A percentile compares a stretch with the other conserved stretches of the same genome.
Evolutionary conservation across 306 rosid genomes (phyloP).

Genomic region (Lathyrus sativus): DNA sequence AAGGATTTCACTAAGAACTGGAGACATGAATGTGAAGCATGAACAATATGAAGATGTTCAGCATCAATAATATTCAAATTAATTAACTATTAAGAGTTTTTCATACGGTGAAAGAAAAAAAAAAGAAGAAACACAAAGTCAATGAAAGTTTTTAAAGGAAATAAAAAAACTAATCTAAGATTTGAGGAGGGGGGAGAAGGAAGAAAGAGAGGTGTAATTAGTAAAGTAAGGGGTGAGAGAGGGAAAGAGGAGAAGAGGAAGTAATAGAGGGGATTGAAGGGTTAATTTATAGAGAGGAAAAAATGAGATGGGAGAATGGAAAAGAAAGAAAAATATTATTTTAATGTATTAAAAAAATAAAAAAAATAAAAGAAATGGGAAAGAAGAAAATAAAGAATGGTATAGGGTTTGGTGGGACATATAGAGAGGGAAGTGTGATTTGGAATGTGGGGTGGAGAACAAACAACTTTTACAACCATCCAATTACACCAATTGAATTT

Average conservation of each 20-base stretch:
- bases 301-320: neutral
- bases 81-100: neutral
- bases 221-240: slow-evolving; percentile 1
- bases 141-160: neutral
- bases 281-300: slow-evolving; percentile 57
- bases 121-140: neutral
- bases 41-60: slow-evolving; percentile 32
- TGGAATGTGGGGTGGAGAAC: slow-evolving; percentile 39
- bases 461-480: slow-evolving; percentile 30
- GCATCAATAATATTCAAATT: slow-evolving; percentile 39
- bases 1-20: slow-evolving; percentile 92
- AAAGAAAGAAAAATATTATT: slow-evolving; percentile 1
- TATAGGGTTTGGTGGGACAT: slow-evolving; percentile 36
- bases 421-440: slow-evolving; percentile 4
- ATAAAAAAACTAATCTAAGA: neutral
- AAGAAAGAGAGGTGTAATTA: slow-evolving; percentile 28
- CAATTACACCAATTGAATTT: slow-evolving; percentile 42
- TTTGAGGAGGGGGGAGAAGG: slow-evolving; percentile 40
- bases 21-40: slow-evolving; percentile 86
- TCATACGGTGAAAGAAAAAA: neutral
- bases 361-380: neutral
- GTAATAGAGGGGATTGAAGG: slow-evolving; percentile 37
- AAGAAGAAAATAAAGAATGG: neutral
- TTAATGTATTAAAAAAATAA: neutral
- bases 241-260: slow-evolving; percentile 43